These are phyloP conservation scores for Beauveria sp. DNA, from an alignment of 2,329 filamentous ascomycete genomes.

Conservation along the genomic window DNA sequence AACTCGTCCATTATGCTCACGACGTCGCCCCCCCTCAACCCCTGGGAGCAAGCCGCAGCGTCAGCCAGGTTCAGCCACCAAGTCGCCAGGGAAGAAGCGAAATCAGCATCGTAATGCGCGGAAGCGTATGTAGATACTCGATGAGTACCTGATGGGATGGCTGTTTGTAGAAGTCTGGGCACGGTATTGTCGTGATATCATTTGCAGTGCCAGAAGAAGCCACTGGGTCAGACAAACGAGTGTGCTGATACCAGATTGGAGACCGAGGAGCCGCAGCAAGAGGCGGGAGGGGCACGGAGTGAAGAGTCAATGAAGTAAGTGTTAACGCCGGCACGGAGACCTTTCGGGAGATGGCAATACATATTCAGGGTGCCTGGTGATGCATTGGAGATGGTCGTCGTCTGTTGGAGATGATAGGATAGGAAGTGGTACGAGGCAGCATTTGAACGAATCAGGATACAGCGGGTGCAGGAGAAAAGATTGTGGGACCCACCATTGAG, in stretches of 20 bases:
- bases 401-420: not conserved
- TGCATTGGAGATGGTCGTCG: not conserved
- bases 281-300: not conserved
- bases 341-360: not conserved
- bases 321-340: not conserved
- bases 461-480: not conserved
- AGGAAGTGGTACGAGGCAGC: not conserved
- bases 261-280: not conserved
- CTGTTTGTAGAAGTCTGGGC: not conserved
- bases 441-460: not conserved
- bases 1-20: not conserved
- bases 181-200: not conserved
- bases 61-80: conserved; percentile 1
- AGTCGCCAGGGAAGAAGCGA: not conserved
- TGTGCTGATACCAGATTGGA: not conserved
- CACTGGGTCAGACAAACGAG: not conserved
- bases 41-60: not conserved
- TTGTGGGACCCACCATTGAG: not conserved
- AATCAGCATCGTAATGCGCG: not conserved
- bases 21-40: not conserved
- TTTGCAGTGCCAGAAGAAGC: not conserved
- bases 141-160: not conserved
- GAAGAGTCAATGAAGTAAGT: not conserved
- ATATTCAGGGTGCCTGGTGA: not conserved
- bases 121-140: not conserved